Conservation (phyloP, 2,329 filamentous ascomycete genomes). For the Fusarium lyarnte region DNA sequence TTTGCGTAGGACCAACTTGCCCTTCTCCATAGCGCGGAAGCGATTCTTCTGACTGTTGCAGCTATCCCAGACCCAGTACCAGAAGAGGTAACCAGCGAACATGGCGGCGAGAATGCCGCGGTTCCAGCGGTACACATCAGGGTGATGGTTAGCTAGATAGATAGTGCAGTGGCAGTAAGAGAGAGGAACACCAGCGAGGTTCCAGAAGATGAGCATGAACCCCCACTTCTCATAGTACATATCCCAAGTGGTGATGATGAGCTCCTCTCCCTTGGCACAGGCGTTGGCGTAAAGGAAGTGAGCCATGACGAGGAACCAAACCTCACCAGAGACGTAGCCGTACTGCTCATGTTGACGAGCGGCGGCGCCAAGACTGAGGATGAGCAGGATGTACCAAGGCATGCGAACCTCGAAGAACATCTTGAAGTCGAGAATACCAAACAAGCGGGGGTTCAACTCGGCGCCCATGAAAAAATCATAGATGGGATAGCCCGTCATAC, state of each 20-base stretch:
- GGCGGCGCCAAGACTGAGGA: constrained; percentile 79
- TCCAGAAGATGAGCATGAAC: constrained; percentile 99
- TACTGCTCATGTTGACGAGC: constrained; percentile 85
- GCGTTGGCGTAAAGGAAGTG: constrained; percentile 94
- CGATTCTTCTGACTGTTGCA: constrained; percentile 94
- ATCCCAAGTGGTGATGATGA: constrained; percentile 91
- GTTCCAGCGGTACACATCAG: constrained; percentile 81
- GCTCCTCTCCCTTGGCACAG: constrained; percentile 90
- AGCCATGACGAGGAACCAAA: constrained; percentile 84
- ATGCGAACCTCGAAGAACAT: constrained; percentile 97
- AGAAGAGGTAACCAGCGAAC: constrained; percentile 77
- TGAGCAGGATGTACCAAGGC: constrained; percentile 90
- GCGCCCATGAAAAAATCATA: constrained; percentile 97
- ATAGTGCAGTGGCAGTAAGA: constrained; percentile 95
- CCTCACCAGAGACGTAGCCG: constrained; percentile 87
- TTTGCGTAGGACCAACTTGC: constrained; percentile 74
- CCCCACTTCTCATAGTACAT: constrained; percentile 98
- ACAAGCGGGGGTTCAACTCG: constrained; percentile 88
- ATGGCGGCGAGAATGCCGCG: constrained; percentile 71
- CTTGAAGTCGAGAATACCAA: constrained; percentile 89
- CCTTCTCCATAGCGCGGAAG: constrained; percentile 83
- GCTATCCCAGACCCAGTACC: constrained; percentile 94
- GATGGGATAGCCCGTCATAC: constrained; percentile 87
- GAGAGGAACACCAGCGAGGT: constrained; percentile 88
- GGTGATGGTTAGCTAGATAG: constrained; percentile 85